Conservation (phyloP, 2,329 filamentous ascomycete species). For the Stagonosporopsis rhizophila region DNA sequence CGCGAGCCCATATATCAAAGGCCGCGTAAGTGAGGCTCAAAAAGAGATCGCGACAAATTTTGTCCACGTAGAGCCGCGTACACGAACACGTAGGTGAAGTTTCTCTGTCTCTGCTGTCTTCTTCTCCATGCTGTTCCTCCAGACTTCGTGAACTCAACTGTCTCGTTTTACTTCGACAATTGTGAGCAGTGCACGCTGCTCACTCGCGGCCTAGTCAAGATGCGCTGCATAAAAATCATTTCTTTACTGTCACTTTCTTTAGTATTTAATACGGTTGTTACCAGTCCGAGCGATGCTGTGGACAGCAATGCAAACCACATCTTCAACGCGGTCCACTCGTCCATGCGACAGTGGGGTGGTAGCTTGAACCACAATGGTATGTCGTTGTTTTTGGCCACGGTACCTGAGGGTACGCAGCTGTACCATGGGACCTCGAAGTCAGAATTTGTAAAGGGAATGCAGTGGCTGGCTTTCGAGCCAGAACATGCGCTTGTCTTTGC, state of each 20-base stretch:
- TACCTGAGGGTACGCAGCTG: conserved; percentile 69
- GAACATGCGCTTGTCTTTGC: conserved; percentile 76
- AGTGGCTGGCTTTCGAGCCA: conserved; percentile 80
- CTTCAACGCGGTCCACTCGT: conserved; percentile 76
- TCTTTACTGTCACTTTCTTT: conserved; percentile 5
- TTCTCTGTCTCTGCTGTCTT: background rate
- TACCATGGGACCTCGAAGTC: conserved; percentile 67
- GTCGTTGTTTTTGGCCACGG: conserved; percentile 70
- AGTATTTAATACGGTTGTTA: conserved; percentile 3
- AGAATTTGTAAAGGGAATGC: conserved; percentile 60
- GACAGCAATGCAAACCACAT: conserved; percentile 65
- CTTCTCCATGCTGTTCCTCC: background rate
- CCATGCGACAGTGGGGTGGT: conserved; percentile 77
- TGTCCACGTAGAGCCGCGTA: conserved; percentile 20
- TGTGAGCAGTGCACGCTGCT: conserved; percentile 7
- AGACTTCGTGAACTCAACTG: background rate
- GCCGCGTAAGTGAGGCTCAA: conserved; percentile 18
- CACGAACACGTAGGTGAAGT: conserved; percentile 14
- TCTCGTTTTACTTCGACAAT: conserved; percentile 1
- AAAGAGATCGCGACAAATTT: conserved; percentile 13
- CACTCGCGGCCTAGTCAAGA: conserved; percentile 14
- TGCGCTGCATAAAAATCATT: conserved; percentile 18
- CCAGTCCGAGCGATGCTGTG: background rate
- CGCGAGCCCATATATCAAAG: conserved; percentile 2
- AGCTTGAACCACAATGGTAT: conserved; percentile 78